A percentile compares a stretch with the other conserved stretches of the same genome.
These are phyloP conservation scores for Chlorella sorokiniana DNA, from an alignment of 139 green algal genomes.

Conservation along the genomic window DNA sequence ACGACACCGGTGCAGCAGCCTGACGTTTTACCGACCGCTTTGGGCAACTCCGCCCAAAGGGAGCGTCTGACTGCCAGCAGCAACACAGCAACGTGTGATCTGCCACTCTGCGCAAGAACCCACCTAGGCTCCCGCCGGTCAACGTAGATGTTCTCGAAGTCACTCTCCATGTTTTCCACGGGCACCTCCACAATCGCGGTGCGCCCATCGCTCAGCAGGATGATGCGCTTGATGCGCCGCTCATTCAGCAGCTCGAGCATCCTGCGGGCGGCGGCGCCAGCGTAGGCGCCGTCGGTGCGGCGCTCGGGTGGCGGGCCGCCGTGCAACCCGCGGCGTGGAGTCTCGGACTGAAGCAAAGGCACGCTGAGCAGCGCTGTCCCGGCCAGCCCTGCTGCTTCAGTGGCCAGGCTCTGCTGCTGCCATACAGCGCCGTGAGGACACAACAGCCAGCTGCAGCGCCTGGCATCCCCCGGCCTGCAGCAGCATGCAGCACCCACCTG, in stretches of 20 bases:
- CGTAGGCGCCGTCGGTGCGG: not conserved
- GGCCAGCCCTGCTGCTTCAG: no score
- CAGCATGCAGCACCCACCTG: not conserved
- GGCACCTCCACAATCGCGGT: constrained; percentile 75
- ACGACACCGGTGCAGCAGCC: no score
- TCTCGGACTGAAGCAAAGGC: not conserved
- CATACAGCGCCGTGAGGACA: no score
- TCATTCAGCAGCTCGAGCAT: constrained; percentile 66
- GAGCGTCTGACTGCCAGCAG: no score
- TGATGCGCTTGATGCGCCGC: constrained; percentile 65
- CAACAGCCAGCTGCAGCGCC: not conserved
- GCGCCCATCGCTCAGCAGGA: constrained; percentile 66
- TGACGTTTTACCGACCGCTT: no score
- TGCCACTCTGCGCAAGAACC: not conserved
- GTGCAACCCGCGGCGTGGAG: no score
- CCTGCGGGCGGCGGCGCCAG: not conserved
- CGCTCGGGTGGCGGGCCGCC: not conserved
- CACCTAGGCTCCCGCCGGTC: constrained; percentile 38
- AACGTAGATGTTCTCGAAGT: constrained; percentile 26
- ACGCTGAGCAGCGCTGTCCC: no score
- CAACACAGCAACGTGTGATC: no score
- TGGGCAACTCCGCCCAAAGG: no score
- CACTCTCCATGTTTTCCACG: constrained; percentile 48
- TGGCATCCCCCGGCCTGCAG: not conserved
- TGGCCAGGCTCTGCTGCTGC: no score